phyloP scores from a whole-genome alignment of 371 early-diverging fungal species.

The Gilbertella persicaria region DNA sequence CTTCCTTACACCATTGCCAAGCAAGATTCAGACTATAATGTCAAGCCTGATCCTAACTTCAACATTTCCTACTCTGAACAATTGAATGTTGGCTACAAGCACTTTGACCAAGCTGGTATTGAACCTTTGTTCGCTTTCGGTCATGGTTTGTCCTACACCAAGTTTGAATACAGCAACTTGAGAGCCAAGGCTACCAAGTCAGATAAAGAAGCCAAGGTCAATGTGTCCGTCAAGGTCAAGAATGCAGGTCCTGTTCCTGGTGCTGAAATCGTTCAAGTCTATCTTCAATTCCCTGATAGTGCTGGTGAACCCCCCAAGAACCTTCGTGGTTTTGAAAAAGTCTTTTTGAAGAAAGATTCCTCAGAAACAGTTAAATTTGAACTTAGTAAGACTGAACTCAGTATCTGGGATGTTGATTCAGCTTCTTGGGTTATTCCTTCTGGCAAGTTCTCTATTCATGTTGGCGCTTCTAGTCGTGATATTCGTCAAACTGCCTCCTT shows the following conservation, averaged over 20 bases:
- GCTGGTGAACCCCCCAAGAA: conserved; percentile 53
- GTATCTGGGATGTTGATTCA: conserved; percentile 38
- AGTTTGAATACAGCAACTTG: conserved; percentile 46
- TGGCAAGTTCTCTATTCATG: conserved; percentile 45
- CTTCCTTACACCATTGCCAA: conserved; percentile 63
- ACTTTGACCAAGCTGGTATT: conserved; percentile 50
- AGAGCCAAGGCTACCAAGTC: background rate
- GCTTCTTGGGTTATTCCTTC: conserved; percentile 43
- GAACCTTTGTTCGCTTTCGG: conserved; percentile 62
- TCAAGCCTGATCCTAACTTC: conserved; percentile 10
- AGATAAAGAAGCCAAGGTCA: conserved; percentile 6
- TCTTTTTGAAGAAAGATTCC: conserved; percentile 29
- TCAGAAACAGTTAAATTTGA: conserved; percentile 32
- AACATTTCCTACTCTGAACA: conserved; percentile 49
- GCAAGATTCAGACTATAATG: conserved; percentile 39
- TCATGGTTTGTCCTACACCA: conserved; percentile 66
- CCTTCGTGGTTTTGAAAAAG: conserved; percentile 57
- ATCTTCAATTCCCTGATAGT: conserved; percentile 53
- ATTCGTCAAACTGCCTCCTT: conserved; percentile 18
- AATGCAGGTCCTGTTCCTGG: conserved; percentile 59
- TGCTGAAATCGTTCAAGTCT: conserved; percentile 61
- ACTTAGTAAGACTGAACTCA: conserved; percentile 38
- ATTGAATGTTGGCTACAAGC: conserved; percentile 58
- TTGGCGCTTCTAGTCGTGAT: conserved; percentile 56
- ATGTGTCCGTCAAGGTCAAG: conserved; percentile 33